These are phyloP conservation scores for Thyridium curvatum DNA, from an alignment of 2,329 filamentous ascomycete genomes.

Conservation along the genomic window DNA sequence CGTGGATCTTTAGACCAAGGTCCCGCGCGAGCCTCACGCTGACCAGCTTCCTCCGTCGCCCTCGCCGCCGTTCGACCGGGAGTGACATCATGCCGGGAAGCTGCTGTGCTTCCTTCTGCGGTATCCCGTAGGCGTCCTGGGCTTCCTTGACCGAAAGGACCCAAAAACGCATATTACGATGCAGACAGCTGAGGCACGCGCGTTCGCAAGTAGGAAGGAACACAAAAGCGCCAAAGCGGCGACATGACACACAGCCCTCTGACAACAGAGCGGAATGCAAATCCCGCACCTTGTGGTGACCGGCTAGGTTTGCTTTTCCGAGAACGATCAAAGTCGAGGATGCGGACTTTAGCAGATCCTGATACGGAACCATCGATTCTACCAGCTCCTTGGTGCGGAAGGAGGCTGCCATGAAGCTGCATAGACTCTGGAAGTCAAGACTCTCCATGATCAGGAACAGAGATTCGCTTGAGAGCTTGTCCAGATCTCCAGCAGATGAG, in stretches of 20 bases:
- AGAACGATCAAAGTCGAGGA: too few species aligned
- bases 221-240: neutral
- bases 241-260: neutral
- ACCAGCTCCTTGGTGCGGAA: too few species aligned
- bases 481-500: too few species aligned
- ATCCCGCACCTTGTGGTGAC: too few species aligned
- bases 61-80: neutral
- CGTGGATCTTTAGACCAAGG: neutral
- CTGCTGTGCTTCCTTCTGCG: neutral
- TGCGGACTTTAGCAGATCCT: too few species aligned
- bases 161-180: constrained; percentile 1
- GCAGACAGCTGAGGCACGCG: constrained; percentile 1
- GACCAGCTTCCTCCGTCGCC: neutral
- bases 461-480: too few species aligned
- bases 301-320: too few species aligned
- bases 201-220: constrained; percentile 1
- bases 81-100: constrained; percentile 1
- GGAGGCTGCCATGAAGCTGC: too few species aligned
- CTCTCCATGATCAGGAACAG: too few species aligned
- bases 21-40: neutral
- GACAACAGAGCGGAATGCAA: neutral
- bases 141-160: neutral
- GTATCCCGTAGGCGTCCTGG: neutral
- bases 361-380: too few species aligned
- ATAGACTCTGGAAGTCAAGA: too few species aligned